Conservation (phyloP, 75 land plant species). For the Selaginella moellendorffii region DNA sequence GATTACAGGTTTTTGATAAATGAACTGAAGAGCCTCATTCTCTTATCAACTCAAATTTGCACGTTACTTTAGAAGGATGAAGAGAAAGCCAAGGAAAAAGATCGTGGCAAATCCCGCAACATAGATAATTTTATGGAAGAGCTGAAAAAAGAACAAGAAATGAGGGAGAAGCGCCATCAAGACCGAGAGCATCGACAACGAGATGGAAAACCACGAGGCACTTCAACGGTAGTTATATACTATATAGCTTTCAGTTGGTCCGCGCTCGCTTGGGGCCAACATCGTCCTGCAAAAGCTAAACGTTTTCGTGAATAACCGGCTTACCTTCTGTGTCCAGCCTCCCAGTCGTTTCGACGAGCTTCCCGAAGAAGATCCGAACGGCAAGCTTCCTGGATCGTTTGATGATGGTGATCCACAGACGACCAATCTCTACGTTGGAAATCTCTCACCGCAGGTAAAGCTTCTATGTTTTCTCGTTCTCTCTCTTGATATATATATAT, state of each 20-base stretch:
- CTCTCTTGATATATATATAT: neutral
- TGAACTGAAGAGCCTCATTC: slow-evolving; percentile 1
- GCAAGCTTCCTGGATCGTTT: slow-evolving; percentile 79
- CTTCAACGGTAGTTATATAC: slow-evolving; percentile 19
- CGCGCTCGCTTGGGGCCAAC: neutral
- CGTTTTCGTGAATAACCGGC: too few relatives aligned
- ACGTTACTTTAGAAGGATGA: slow-evolving; percentile 43
- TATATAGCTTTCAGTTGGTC: neutral
- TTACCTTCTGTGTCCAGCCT: slow-evolving; percentile 28
- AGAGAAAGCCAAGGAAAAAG: slow-evolving; percentile 75
- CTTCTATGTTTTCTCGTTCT: neutral
- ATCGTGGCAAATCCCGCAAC: slow-evolving; percentile 62
- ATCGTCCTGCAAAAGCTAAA: too few relatives aligned
- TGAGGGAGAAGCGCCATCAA: slow-evolving; percentile 80
- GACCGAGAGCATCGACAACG: slow-evolving; percentile 71
- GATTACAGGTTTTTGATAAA: neutral
- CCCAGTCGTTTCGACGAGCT: slow-evolving; percentile 72
- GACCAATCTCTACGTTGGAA: slow-evolving; percentile 95
- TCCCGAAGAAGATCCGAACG: slow-evolving; percentile 60
- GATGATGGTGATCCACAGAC: slow-evolving; percentile 99
- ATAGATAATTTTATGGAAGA: slow-evolving; percentile 98
- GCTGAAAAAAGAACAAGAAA: slow-evolving; percentile 79
- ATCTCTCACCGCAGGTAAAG: slow-evolving; percentile 73
- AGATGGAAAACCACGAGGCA: slow-evolving; percentile 53
- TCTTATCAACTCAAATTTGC: neutral